Percentiles rank a stretch among this genome's conserved stretches.
Conservation (phyloP, 768 basidiomycete species). For the Russula abietina region DNA sequence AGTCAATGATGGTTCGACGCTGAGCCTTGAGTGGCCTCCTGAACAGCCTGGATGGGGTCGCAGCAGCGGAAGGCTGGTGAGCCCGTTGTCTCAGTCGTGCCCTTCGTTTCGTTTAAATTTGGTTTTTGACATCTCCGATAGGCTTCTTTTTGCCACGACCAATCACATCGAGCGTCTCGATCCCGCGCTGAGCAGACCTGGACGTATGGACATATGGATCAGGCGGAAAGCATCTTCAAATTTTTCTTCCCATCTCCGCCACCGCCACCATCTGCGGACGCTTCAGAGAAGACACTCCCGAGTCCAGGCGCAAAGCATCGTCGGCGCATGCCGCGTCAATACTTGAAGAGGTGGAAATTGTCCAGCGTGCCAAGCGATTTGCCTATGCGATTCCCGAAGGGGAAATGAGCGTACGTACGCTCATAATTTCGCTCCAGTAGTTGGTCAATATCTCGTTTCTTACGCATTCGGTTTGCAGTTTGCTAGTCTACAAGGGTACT, state of each 20-base stretch:
- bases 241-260: conserved; percentile 82
- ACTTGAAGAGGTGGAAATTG: conserved; percentile 70
- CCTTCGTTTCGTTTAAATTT: conserved; percentile 8
- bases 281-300: conserved; percentile 59
- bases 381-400: conserved; percentile 80
- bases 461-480: conserved; percentile 42
- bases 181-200: conserved; percentile 80
- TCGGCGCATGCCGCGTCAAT: conserved; percentile 52
- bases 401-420: conserved; percentile 76
- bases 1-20: conserved; percentile 68
- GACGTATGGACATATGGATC: conserved; percentile 90
- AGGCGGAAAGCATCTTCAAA: conserved; percentile 89
- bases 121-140: conserved; percentile 29
- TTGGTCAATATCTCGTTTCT: conserved; percentile 5
- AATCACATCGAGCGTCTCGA: conserved; percentile 94
- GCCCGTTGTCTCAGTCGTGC: conserved; percentile 29
- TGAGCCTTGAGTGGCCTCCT: conserved; percentile 79
- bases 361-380: conserved; percentile 73
- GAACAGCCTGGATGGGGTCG: conserved; percentile 82
- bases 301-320: conserved; percentile 60
- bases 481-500: conserved; percentile 77
- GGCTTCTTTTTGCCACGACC: conserved; percentile 84
- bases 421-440: neutral
- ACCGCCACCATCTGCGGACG: conserved; percentile 31
- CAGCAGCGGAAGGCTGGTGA: conserved; percentile 80